Evolutionary conservation across 1,139 yeast species (phyloP), one percentile per base, ranked within the genome.

Genomic region (Saccharomyces hybrid): DNA sequence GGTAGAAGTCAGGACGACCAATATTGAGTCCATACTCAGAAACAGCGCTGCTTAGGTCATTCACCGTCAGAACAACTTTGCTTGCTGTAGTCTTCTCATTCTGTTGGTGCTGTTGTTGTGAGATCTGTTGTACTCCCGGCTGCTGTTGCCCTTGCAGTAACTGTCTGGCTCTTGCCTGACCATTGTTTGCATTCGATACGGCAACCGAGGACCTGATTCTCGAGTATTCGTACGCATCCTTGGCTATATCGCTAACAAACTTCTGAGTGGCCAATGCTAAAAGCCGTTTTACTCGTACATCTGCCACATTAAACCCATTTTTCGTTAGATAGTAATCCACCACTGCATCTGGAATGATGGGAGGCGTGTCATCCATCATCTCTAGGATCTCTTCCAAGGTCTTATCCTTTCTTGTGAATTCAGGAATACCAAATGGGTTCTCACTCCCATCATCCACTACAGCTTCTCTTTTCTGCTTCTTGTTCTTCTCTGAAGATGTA

Each of bases 281-380:
- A 49, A 95, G 75, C 55, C 98, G 78, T 67, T 91, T 90, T 58
- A 93, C 86, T 57, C 91, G 80, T 7, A 82, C 74, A 65, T 90
- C 96, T 42, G 85, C 79, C 28, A 95, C 82, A 57, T 86, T 88
- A 64, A 95, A 85, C 47, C 99, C 99, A 58, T 91, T 86, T 65
- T 86, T 86, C 24, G 91, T 84, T 52, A 95, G 74, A 66, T 93
- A 93, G 70, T 89, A 93, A 66, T 93, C 98, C 0, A 96, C 88
- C n/a, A 95, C 98, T 0, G 96, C 95, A 68, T 95, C 99, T 0
- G 99, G 99, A 48, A 95, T 93, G 47, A 95, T 87, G 1, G 99
- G 99, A 2, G 96, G 90, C 70, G 86, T 90, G 57, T 90, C 96
- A 60, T 89, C 96, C 91, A 93, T 86, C 72, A 90, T 77, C 51